Evolutionary conservation across 129 eudicot species (phyloP).

Genomic region (Smallanthus sonchifolius): DNA sequence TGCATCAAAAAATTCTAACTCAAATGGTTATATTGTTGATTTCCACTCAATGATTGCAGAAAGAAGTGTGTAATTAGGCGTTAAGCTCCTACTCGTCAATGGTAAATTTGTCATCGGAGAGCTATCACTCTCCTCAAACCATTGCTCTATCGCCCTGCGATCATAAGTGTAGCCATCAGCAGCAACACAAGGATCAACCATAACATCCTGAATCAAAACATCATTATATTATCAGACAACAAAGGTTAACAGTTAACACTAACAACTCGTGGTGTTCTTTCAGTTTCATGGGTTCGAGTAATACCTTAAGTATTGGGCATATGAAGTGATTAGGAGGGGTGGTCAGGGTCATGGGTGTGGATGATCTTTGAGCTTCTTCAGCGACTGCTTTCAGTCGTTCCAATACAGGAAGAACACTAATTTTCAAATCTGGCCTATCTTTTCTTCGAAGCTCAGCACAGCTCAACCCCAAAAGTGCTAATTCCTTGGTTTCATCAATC

Average conservation of each 20-base stretch:
- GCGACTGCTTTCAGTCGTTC: slow-evolving; percentile 61
- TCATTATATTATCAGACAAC: neutral
- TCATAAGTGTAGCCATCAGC: slow-evolving; percentile 89
- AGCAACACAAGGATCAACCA: slow-evolving; percentile 88
- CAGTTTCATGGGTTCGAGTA: too few species aligned
- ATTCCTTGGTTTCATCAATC: slow-evolving; percentile 45
- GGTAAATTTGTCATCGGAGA: slow-evolving; percentile 75
- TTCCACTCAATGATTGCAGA: slow-evolving; percentile 82
- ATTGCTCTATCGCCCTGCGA: slow-evolving; percentile 60
- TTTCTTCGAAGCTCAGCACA: slow-evolving; percentile 75
- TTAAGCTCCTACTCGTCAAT: slow-evolving; percentile 45
- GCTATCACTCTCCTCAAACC: slow-evolving; percentile 59
- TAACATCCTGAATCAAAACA: slow-evolving; percentile 47
- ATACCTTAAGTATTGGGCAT: slow-evolving; percentile 80
- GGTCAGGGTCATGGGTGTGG: slow-evolving; percentile 11
- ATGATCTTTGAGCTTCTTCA: slow-evolving; percentile 44
- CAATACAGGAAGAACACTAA: slow-evolving; percentile 50
- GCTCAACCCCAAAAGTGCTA: slow-evolving; percentile 57
- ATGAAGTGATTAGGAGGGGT: slow-evolving; percentile 60
- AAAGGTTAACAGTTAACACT: neutral
- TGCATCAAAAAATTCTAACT: neutral
- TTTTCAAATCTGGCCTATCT: slow-evolving; percentile 75
- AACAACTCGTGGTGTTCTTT: neutral
- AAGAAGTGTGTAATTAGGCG: slow-evolving; percentile 64
- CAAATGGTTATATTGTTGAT: slow-evolving; percentile 32